Conservation (phyloP, 176 grass and related monocot genomes). For the Eragrostis curvula region DNA sequence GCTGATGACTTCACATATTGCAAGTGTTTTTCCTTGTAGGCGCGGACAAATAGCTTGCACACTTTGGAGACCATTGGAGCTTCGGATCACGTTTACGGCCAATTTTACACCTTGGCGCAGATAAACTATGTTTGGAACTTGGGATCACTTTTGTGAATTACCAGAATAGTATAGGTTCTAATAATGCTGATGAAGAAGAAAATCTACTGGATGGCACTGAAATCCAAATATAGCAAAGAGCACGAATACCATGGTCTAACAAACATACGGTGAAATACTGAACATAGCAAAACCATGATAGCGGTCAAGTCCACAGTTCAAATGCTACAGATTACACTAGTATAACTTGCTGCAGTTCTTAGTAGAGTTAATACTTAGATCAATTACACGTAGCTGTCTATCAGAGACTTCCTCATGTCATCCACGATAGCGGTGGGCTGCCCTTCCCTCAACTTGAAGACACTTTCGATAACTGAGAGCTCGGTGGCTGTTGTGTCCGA, state of each 20-base stretch:
- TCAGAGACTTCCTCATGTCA: constrained; percentile 86
- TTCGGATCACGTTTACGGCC: too few relatives aligned
- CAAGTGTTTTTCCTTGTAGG: too few relatives aligned
- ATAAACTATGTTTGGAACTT: too few relatives aligned
- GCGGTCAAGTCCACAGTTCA: constrained; percentile 19
- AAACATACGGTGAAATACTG: neutral
- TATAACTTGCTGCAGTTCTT: neutral
- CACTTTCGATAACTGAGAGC: constrained; percentile 78
- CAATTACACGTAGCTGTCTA: constrained; percentile 67
- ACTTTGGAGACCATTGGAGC: too few relatives aligned
- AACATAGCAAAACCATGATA: neutral
- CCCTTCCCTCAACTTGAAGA: constrained; percentile 78
- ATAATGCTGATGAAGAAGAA: neutral
- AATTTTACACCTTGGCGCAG: too few relatives aligned
- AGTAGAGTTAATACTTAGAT: neutral
- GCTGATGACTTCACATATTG: too few relatives aligned
- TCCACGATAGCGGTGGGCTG: constrained; percentile 62
- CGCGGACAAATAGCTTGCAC: too few relatives aligned
- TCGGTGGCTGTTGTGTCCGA: constrained; percentile 81
- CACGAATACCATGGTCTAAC: neutral
- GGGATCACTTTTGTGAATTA: too few relatives aligned
- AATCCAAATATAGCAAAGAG: neutral
- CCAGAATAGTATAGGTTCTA: too few relatives aligned
- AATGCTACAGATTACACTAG: neutral
- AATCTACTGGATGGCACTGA: neutral